Evolutionary conservation across 768 basidiomycete species (phyloP), one percentile per base, ranked within the genome.

Genomic region (Auricularia auricula-judae): DNA sequence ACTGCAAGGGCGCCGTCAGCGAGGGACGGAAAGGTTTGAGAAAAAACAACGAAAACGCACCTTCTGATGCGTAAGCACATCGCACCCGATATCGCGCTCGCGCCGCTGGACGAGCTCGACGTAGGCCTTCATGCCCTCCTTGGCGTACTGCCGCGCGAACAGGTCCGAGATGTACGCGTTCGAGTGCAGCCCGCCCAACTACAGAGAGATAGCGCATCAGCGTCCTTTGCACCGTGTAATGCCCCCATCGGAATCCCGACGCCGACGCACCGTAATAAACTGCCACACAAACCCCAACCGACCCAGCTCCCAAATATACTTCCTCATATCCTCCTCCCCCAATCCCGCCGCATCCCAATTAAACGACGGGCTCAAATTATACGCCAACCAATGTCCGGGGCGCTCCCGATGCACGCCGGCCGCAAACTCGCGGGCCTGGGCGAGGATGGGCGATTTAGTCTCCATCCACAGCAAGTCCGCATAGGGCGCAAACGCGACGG

Each of bases 81-180:
- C 97, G 66, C 91, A 93, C 61, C 88, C 93, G 62, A 97, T 82
- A 69, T 98, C 94, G 61, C 93, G 84, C 73, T 99, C 97, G 74
- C 84, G 88, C 35, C 91, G 81, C 75, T 99, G 97, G 63, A 99
- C 80, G 65, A 98, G 79, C 77, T 95, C 92, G 67, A 98, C 95
- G 72, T 98, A 99, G 1, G 97, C 97, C 75, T 98, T 94, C 97
- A 99, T 99, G 51, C 96, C 97, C 67, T 96, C 95, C 75, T 86
- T 88, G 43, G 93, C 88, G 73, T 86, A 98, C 62, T 88, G 82
- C 69, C 84, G 75, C 3, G 97, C 96, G 74, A 99, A 98, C 29
- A 89, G 76, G 73, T 98, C 94, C 69, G 88, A 92, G 73, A 98
- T 98, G 75, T 93, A 96, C 36, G 88, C 97, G 76, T 97, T 99